Conservation (phyloP, 2,329 filamentous ascomycete species). For the Epichloe bromicola region DNA sequence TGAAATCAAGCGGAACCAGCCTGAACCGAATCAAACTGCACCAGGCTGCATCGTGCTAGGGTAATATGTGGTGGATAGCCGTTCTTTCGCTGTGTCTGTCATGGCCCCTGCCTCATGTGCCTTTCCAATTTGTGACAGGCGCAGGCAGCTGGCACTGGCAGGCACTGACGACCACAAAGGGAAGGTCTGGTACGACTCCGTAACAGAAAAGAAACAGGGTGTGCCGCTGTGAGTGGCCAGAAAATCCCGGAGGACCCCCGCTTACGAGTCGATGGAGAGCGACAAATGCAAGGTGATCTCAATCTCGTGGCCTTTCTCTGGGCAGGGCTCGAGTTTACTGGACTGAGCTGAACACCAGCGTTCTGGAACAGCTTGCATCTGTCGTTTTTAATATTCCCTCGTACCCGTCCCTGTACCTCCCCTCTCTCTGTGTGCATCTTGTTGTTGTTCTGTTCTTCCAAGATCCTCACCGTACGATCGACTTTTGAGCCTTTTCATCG, state of each 20-base stretch:
- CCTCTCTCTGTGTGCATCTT: not conserved
- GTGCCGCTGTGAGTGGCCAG: not conserved
- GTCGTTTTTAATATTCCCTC: not conserved
- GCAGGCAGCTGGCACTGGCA: not conserved
- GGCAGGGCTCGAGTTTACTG: not conserved
- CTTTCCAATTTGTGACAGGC: not conserved
- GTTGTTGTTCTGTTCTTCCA: not conserved
- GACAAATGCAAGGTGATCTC: not conserved
- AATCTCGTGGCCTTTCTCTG: not conserved
- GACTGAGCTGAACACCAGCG: too few relatives aligned
- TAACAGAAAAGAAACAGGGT: not conserved
- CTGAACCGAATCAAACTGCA: too few relatives aligned
- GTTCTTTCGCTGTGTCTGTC: not conserved
- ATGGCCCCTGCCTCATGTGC: not conserved
- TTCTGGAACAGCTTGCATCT: not conserved
- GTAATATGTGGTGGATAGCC: not conserved
- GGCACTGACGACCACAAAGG: not conserved
- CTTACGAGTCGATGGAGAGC: not conserved
- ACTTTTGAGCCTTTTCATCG: not conserved
- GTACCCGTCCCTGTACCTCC: not conserved
- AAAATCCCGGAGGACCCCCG: not conserved
- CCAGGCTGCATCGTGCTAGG: not conserved
- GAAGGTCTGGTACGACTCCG: not conserved
- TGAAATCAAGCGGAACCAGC: too few relatives aligned
- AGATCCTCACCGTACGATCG: not conserved